Evolutionary conservation across 2,329 filamentous ascomycete species (phyloP), one percentile per base, ranked within the genome.

Genomic region (Cordyceps pruinosa): DNA sequence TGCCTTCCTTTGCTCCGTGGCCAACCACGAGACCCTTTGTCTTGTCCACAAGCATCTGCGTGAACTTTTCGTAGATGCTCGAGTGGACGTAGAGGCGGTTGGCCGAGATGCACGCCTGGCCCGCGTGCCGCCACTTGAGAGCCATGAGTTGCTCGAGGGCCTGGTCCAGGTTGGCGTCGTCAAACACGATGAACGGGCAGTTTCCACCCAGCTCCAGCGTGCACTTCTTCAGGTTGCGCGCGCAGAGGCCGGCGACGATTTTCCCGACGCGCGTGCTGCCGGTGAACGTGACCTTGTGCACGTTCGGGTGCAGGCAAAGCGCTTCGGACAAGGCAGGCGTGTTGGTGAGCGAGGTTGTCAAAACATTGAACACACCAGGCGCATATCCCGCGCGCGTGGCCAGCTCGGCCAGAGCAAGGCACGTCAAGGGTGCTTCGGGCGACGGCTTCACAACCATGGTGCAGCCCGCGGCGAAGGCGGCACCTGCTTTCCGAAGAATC

Each of bases 401-500:
- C 21, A 92, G 79, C 63, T 85, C 80, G 0, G 85, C 86, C 10
- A 91, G 72, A 0, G 86, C 84, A 32, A 89, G 81, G 1, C 85
- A 82, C 25, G 87, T 89, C 65, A 89, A 81, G 0, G 88, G 89
- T 2, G 88, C 90, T 68, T 90, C 86, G 0, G 86, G 86, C 4
- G 83, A 86, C 2, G 87, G 85, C 71, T 90, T 90, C 17, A 83
- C 77, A 17, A 92, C 77, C 83, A 92, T 89, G 1, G 86, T 89
- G 68, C 87, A 90, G 21, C 87, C 88, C 13, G 87, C 87, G 25
- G 87, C 88, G 28, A 90, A 73, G 1, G 82, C 83, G 0, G 83
- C 73, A 2, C 69, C 73, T 9, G 73, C 69, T 59, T 79, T 79
- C 19, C 76, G 66, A 23, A 77, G 69, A 8, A 77, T 70, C 70